A percentile compares a stretch with the other conserved stretches of the same genome.
Conservation (phyloP, 495 filamentous ascomycete genomes). For the Pyronema domesticum region DNA sequence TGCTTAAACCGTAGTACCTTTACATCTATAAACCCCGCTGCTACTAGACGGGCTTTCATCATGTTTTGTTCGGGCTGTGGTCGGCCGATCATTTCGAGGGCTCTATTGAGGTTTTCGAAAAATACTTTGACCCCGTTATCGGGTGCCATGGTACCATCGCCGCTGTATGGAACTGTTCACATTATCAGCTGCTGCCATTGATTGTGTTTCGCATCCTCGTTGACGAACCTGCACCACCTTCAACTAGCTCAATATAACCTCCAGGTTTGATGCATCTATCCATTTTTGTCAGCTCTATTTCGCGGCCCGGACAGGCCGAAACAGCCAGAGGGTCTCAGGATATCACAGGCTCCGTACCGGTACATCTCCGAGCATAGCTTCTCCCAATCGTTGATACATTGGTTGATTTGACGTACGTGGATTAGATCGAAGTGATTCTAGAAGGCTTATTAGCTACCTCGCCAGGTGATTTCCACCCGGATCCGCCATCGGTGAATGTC, state of each 20-base stretch:
- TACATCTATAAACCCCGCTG: conserved; percentile 24
- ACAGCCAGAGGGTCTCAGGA: neutral
- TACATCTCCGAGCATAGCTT: neutral
- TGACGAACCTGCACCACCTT: neutral
- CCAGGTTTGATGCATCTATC: conserved; percentile 34
- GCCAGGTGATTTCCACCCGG: neutral
- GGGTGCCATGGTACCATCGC: neutral
- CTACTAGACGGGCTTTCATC: neutral
- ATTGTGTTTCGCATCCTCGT: conserved; percentile 27
- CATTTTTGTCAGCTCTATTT: no score
- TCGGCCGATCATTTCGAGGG: neutral
- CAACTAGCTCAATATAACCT: neutral
- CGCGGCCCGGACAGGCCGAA: neutral
- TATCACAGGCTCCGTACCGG: neutral
- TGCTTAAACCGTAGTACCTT: conserved; percentile 18
- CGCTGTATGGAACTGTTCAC: neutral
- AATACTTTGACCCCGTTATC: neutral
- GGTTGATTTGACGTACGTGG: conserved; percentile 44
- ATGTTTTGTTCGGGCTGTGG: neutral
- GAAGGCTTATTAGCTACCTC: conserved; percentile 28
- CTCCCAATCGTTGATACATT: neutral
- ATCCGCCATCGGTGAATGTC: neutral
- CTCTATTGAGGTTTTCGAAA: neutral
- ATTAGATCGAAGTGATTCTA: conserved; percentile 71
- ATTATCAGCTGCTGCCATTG: neutral